These are phyloP conservation scores for Ambrosiella xylebori DNA, from an alignment of 2,329 filamentous ascomycete species.

Conservation along the genomic window DNA sequence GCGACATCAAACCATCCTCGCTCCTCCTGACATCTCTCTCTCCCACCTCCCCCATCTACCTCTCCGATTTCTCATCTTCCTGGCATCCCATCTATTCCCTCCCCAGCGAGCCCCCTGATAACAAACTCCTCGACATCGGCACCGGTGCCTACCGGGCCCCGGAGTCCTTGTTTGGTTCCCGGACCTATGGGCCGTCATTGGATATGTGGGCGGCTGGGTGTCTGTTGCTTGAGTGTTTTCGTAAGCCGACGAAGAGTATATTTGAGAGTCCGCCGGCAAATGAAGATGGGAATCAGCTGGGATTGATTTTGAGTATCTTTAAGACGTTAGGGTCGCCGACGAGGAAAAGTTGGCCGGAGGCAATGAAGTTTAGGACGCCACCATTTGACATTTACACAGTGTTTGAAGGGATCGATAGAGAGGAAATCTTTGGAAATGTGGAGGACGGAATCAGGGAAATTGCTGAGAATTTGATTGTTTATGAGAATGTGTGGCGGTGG, in stretches of 20 bases:
- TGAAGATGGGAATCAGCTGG: constrained; percentile 80
- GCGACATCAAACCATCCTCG: constrained; percentile 88
- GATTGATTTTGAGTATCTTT: constrained; percentile 83
- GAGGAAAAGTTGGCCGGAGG: constrained; percentile 67
- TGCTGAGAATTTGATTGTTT: constrained; percentile 51
- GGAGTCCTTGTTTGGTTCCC: constrained; percentile 75
- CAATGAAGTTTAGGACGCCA: constrained; percentile 44
- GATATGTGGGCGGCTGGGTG: constrained; percentile 85
- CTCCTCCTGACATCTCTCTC: constrained; percentile 46
- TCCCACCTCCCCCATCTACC: constrained; percentile 44
- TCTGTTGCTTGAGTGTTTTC: constrained; percentile 61
- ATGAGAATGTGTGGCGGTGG: constrained; percentile 46
- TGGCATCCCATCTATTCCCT: constrained; percentile 38
- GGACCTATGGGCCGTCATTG: constrained; percentile 49
- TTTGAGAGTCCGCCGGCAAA: constrained; percentile 60
- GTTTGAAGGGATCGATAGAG: constrained; percentile 54
- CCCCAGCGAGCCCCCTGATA: constrained; percentile 44
- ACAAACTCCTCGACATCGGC: constrained; percentile 83
- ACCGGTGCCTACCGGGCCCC: constrained; percentile 83
- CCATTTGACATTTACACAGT: constrained; percentile 83
- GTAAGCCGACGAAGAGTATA: constrained; percentile 38
- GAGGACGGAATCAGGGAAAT: constrained; percentile 44
- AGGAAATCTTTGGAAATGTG: constrained; percentile 46
- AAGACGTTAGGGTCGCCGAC: constrained; percentile 78
- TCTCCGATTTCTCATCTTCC: constrained; percentile 85